A percentile compares a stretch with the other conserved stretches of the same genome.
phyloP scores from a whole-genome alignment of 495 filamentous ascomycete species.

The Aspergillus hancockii region DNA sequence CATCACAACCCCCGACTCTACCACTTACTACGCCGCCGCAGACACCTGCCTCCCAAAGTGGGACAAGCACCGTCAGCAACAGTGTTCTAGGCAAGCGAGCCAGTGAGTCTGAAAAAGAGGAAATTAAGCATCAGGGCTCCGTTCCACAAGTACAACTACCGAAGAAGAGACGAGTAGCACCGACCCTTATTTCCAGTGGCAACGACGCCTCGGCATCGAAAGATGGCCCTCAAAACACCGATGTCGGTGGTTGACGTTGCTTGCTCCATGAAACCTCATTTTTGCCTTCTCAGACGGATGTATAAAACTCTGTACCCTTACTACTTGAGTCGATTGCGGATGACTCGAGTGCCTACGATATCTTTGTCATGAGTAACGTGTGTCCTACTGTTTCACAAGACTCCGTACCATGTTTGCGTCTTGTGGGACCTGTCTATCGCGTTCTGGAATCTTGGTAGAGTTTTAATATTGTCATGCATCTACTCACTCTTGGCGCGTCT shows the following conservation, averaged over 20 bases:
- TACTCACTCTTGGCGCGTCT: background rate
- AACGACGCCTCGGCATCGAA: slow-evolving; percentile 22
- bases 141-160: slow-evolving; percentile 39
- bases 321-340: background rate
- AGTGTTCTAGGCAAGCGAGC: slow-evolving; percentile 60
- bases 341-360: slow-evolving; percentile 1
- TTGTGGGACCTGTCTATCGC: background rate
- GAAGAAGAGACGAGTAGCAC: slow-evolving; percentile 79
- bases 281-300: background rate
- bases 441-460: slow-evolving; percentile 6
- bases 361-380: slow-evolving; percentile 12
- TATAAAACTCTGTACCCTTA: slow-evolving; percentile 2
- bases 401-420: background rate
- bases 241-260: slow-evolving; percentile 16
- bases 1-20: slow-evolving; percentile 53
- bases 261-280: background rate
- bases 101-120: slow-evolving; percentile 61
- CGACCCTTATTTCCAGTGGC: slow-evolving; percentile 59
- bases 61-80: slow-evolving; percentile 38
- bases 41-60: slow-evolving; percentile 59
- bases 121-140: slow-evolving; percentile 52
- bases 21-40: slow-evolving; percentile 78
- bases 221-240: slow-evolving; percentile 18
- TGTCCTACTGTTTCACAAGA: background rate
- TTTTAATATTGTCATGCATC: background rate